Conservation (phyloP, 2,329 filamentous ascomycete genomes). For the Pseudogymnoascus sp. region DNA sequence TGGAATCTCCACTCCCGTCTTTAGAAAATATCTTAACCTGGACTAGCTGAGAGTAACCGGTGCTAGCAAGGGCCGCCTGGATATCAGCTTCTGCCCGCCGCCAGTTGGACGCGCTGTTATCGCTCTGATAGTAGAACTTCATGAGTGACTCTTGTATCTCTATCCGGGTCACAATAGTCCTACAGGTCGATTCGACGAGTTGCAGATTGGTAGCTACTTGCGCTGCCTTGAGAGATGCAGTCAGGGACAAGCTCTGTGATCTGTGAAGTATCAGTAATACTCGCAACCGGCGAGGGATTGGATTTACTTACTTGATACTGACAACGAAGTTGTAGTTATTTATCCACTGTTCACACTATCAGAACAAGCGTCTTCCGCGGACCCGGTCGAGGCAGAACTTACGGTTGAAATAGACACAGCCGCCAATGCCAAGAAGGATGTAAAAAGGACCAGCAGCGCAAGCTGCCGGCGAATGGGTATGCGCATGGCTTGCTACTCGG, state of each 20-base stretch:
- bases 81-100: conserved; percentile 53
- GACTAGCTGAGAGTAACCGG: conserved; percentile 46
- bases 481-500: conserved; percentile 43
- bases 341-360: conserved; percentile 36
- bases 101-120: conserved; percentile 54
- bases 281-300: not conserved
- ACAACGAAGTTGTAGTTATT: conserved; percentile 55
- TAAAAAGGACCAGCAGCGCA: conserved; percentile 66
- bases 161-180: conserved; percentile 60
- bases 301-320: conserved; percentile 35
- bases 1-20: conserved; percentile 48
- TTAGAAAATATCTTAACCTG: conserved; percentile 68
- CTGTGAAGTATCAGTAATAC: conserved; percentile 23
- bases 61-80: conserved; percentile 54
- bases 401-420: conserved; percentile 68
- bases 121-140: conserved; percentile 44
- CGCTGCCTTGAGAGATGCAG: conserved; percentile 78
- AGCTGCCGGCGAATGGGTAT: conserved; percentile 85
- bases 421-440: conserved; percentile 65
- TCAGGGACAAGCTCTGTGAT: conserved; percentile 59
- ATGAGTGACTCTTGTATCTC: conserved; percentile 47
- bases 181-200: conserved; percentile 66
- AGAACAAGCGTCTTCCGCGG: not conserved
- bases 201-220: conserved; percentile 72
- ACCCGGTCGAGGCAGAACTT: conserved; percentile 38